These are phyloP conservation scores for Carex arenaria DNA, from an alignment of 202 grass and related monocot genomes.

Conservation along the genomic window DNA sequence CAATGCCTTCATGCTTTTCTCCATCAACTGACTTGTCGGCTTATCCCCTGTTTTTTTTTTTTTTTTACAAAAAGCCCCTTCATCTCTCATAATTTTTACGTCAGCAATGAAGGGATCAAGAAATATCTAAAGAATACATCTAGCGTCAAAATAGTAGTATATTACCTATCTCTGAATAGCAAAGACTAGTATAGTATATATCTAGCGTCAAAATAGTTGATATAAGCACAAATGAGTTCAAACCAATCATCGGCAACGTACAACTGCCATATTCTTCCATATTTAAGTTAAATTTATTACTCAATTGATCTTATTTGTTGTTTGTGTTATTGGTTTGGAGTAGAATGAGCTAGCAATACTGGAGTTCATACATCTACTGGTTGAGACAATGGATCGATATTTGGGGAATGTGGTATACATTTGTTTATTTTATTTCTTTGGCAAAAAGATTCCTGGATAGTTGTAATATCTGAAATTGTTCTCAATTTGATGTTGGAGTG, in stretches of 20 bases:
- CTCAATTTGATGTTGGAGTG: conserved; percentile 33
- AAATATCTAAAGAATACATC: neutral
- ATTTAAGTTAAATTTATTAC: neutral
- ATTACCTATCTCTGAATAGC: neutral
- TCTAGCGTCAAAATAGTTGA: neutral
- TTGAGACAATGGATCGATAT: conserved; percentile 93
- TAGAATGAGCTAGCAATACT: conserved; percentile 97
- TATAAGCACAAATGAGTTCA: neutral
- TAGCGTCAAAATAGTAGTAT: too few species aligned
- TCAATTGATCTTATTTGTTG: neutral
- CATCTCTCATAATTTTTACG: neutral
- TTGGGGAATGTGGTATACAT: conserved; percentile 93
- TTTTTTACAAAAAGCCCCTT: neutral
- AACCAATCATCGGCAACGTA: neutral
- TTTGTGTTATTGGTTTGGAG: conserved; percentile 2
- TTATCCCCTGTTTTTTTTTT: neutral
- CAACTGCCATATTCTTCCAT: neutral
- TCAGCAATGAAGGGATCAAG: neutral
- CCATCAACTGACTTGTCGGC: neutral
- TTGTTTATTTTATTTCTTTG: neutral
- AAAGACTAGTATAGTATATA: neutral
- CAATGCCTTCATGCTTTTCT: neutral
- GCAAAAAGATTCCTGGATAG: too few species aligned
- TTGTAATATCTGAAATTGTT: neutral
- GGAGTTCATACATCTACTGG: conserved; percentile 97